A percentile compares a stretch with the other conserved stretches of the same genome.
Evolutionary conservation across 2,329 filamentous ascomycete genomes (phyloP).

Genomic region (Plectosphaerella cucumerina): DNA sequence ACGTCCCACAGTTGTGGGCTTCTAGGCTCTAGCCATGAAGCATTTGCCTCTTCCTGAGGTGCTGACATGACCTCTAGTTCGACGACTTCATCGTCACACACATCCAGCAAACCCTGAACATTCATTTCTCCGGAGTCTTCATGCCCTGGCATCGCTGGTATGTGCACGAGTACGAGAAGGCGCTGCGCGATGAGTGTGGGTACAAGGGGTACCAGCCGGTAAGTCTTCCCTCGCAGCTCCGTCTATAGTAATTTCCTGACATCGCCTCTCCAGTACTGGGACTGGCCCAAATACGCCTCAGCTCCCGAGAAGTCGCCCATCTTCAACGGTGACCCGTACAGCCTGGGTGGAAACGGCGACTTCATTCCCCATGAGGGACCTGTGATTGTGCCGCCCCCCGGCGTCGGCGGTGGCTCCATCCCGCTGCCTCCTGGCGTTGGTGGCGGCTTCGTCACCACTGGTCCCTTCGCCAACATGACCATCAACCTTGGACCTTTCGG

Average conservation of each 20-base stretch:
- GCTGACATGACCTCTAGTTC: slow-evolving; percentile 14
- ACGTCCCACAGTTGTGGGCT: background rate
- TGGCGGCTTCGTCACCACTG: slow-evolving; percentile 45
- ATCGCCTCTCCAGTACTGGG: slow-evolving; percentile 35
- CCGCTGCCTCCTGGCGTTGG: slow-evolving; percentile 31
- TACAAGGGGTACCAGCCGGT: slow-evolving; percentile 34
- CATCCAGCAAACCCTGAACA: slow-evolving; percentile 30
- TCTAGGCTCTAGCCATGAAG: background rate
- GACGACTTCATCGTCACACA: slow-evolving; percentile 37
- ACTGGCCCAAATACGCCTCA: slow-evolving; percentile 42
- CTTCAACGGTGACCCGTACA: slow-evolving; percentile 45
- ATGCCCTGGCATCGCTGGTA: slow-evolving; percentile 41
- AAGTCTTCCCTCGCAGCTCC: slow-evolving; percentile 2
- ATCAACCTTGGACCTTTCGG: slow-evolving; percentile 28
- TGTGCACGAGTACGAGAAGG: slow-evolving; percentile 30
- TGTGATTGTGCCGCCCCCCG: slow-evolving; percentile 19
- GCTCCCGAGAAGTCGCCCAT: slow-evolving; percentile 42
- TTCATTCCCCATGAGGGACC: slow-evolving; percentile 25
- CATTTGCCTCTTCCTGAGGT: background rate
- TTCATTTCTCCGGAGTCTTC: slow-evolving; percentile 29
- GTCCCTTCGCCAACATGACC: slow-evolving; percentile 36
- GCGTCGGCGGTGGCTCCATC: slow-evolving; percentile 17
- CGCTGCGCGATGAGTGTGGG: slow-evolving; percentile 34
- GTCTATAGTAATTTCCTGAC: background rate
- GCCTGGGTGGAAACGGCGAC: slow-evolving; percentile 41